Evolutionary conservation across 2,329 filamentous ascomycete species (phyloP).

Genomic region (Plectosphaerella plurivora): DNA sequence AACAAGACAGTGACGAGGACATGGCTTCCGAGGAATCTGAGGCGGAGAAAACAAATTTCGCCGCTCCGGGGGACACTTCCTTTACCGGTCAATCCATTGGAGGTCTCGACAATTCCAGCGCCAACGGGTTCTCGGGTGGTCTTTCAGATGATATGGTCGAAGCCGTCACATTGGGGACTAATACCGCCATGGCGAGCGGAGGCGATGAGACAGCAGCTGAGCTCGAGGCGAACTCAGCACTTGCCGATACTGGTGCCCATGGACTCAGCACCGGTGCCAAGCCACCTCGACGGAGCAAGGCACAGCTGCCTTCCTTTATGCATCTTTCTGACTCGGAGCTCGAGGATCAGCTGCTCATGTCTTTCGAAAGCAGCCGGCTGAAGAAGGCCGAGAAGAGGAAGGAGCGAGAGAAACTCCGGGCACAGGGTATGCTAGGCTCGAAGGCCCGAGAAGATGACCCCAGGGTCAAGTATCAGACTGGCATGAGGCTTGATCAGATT

Average conservation of each 20-base stretch:
- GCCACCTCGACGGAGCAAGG: slow-evolving; percentile 24
- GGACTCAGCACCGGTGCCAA: too few species aligned
- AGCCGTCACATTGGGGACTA: too few species aligned
- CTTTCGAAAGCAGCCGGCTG: slow-evolving; percentile 63
- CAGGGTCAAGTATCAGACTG: slow-evolving; percentile 65
- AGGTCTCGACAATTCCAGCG: too few species aligned
- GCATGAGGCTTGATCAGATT: slow-evolving; percentile 67
- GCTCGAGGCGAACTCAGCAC: too few species aligned
- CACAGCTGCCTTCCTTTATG: slow-evolving; percentile 42
- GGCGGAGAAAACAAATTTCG: too few species aligned
- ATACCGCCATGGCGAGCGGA: too few species aligned
- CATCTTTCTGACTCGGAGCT: slow-evolving; percentile 64
- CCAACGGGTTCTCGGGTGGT: too few species aligned
- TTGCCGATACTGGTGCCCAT: too few species aligned
- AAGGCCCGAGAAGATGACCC: slow-evolving; percentile 53
- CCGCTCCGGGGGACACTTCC: too few species aligned
- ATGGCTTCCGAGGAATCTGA: slow-evolving; percentile 17
- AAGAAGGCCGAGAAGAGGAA: slow-evolving; percentile 69
- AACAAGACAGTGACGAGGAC: slow-evolving; percentile 30
- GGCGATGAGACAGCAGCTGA: too few species aligned
- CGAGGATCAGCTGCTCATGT: slow-evolving; percentile 50
- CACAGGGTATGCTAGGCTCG: slow-evolving; percentile 61
- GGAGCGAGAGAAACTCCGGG: slow-evolving; percentile 64
- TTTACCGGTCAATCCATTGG: too few species aligned
- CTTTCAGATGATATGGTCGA: too few species aligned